Percentiles rank a stretch among this genome's conserved stretches.
Conservation (phyloP, 768 basidiomycete species). For the Serendipita sp. region DNA sequence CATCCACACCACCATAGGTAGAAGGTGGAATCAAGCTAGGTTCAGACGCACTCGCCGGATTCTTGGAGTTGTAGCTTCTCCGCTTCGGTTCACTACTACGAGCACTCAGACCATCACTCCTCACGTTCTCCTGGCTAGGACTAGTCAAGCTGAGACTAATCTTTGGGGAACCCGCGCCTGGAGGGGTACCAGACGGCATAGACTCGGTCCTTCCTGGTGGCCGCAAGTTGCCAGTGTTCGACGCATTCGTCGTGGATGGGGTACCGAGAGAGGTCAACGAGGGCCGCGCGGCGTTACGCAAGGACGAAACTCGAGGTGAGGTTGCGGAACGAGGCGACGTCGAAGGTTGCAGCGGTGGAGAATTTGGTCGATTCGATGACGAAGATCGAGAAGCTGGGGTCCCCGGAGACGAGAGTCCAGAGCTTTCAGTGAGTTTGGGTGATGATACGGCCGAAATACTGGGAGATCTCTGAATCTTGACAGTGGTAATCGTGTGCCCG, state of each 20-base stretch:
- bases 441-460: not conserved
- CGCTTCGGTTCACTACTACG: not conserved
- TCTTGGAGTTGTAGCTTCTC: not conserved
- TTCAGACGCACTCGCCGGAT: not conserved
- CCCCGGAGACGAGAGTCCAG: not conserved
- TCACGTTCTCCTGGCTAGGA: not conserved
- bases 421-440: not conserved
- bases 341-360: not conserved
- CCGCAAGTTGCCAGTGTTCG: not conserved
- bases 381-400: not conserved
- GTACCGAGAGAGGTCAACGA: not conserved
- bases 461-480: not conserved
- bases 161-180: not conserved
- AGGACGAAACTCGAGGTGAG: not conserved
- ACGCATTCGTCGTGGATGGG: not conserved
- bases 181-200: not conserved
- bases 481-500: not conserved
- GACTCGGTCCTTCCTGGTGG: not conserved
- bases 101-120: not conserved
- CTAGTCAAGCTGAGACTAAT: not conserved
- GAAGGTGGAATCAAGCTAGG: not conserved
- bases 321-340: not conserved
- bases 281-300: not conserved
- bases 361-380: not conserved
- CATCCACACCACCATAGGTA: not conserved